Base-by-base conservation (phyloP, 2,329 filamentous ascomycete genomes). In the Aspergillus sp. region DNA sequence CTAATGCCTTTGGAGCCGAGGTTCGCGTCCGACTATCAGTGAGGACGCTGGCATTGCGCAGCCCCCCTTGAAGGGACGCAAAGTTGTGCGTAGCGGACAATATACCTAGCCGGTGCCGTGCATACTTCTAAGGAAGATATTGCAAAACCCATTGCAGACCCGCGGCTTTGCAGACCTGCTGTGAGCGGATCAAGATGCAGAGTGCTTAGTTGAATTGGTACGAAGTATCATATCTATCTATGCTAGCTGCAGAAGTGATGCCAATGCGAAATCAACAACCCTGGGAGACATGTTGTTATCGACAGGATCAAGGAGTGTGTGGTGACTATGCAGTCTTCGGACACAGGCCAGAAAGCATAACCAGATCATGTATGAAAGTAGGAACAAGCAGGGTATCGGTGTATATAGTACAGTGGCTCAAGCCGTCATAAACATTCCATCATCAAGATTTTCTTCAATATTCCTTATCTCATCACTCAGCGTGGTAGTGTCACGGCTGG, bases 351-450 rank as follows among this genome's bases (percentile, higher is more conserved):
- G 30, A 23, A 19, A 57, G 30, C 42, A 47, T 36, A 36, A 13
- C 51, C 19, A 57, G 60, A 25, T 32, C 10, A n/a, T 13, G 38
- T 19, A 54, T 21, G 30, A 25, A 41, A 36, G 32, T 57, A n/a
- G 17, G 15, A 50, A 32, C 19, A 50, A 27, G 10, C 11, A 39
- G 54, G 54, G 54, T 57, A 57, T 57, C 54, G 36, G 32, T 53
- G 39, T 21, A 30, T 53, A 53, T 39, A 53, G 51, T 25, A 25
- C n/a, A 41, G 11, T 41, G 32, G 51, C 19, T 15, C 13, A n/a
- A 41, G 51, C 51, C 51, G 51, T 53, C 19, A 23, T 39, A 41
- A 49, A 41, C 32, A 50, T 56, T 44, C 47, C 54, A 39, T 49
- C 54, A 38, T 57, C 8, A 27, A 21, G 7, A n/a, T 21, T 52